Base-by-base conservation (phyloP, 2,329 filamentous ascomycete genomes). In the Pyrenochaeta sp. region DNA sequence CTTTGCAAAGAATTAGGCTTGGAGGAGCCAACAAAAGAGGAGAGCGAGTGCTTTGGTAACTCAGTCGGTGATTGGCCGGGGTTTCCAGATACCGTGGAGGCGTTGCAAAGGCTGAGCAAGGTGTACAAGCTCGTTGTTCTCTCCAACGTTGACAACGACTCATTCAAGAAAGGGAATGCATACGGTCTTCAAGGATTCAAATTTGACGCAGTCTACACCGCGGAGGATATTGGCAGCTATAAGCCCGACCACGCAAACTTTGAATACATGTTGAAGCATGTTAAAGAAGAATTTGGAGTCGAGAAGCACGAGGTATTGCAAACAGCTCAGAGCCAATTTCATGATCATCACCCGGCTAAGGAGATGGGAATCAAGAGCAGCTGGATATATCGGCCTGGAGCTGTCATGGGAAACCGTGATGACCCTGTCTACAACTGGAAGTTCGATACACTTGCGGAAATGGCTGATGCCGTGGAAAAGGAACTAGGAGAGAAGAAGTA, bases 151-250 rank as follows among this genome's bases (percentile, higher is more conserved):
- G 80, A 86, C 63, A 72, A 72, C 20, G 66, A 60, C 2, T 81
- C 79, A 0, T 85, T 86, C 54, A 57, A 68, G 0, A 68, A 67
- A 15, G 79, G 78, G 2, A 73, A 77, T 10, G 61, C 70, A 1
- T 75, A 79, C 0, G 76, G 79, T 18, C 70, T 89, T 9, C 63
- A 72, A 13, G 79, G 77, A 0, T 75, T 81, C 17, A 55, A 74
- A 9, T 86, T 90, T 58, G 85, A 88, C 56, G 77, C 79, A 9
- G 74, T 88, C 17, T 83, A 87, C 67, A 89, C 86, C 2, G 88
- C 88, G 2, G 76, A 90, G 68, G 81, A 87, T 30, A 82, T 90
- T 39, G 86, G 88, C 1, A 78, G 75, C 6, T 91, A 90, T 67
- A 91, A 91, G 73, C 88, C 88, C 0, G 72, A 81, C 48, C 63